Base-by-base conservation (phyloP, 2,329 filamentous ascomycete species). In the Ceratocystis cubensis region DNA sequence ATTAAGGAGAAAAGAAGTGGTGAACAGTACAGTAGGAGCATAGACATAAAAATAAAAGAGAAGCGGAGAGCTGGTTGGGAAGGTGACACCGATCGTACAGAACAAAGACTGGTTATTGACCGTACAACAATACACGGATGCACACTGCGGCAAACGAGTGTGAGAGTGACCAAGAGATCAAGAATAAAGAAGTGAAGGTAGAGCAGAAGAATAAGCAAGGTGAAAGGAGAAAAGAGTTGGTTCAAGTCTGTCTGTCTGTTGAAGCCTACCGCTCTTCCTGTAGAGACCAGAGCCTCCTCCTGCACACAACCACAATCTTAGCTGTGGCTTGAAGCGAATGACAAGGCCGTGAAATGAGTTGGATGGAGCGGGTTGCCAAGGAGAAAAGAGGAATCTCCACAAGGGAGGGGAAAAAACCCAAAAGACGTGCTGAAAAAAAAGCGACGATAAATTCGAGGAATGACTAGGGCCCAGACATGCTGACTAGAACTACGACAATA, bases 241-340 rank as follows among this genome's bases (percentile, higher is more conserved):
- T 33, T 53, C 3, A 37, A 59, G 56, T 59, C 50, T 56, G 50
- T 28, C n/a, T 15, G 37, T 41, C 37, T 17, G 13, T 59, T 53
- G 48, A 37, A 59, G 56, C 33, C 56, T 59, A 28, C n/a, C 33
- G 28, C 56, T 37, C 56, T 8, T 59, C 56, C 6, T 30, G 28
- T 15, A 59, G 28, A 28, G 56, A 20, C 15, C 53, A 57, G 30
- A 30, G 20, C 25, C n/a, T 22, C 25, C 20, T 56, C 15, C 56
- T 33, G 56, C 56, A 59, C 25, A n/a, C 13, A 59, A n/a, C 8
- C 28, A 63, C 61, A 63, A 48, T 63, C 46, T 37, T 22, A 63
- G 61, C 28, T 37, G 44, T 63, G 61, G 61, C 61, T 63, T 63
- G 61, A 48, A 30, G 41, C 61, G 28, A 63, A 28, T 56, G 22